Percentiles rank a stretch among this genome's conserved stretches.
Evolutionary conservation across 208 protist genomes (phyloP).

Genomic region (Crithidia mellificae): DNA sequence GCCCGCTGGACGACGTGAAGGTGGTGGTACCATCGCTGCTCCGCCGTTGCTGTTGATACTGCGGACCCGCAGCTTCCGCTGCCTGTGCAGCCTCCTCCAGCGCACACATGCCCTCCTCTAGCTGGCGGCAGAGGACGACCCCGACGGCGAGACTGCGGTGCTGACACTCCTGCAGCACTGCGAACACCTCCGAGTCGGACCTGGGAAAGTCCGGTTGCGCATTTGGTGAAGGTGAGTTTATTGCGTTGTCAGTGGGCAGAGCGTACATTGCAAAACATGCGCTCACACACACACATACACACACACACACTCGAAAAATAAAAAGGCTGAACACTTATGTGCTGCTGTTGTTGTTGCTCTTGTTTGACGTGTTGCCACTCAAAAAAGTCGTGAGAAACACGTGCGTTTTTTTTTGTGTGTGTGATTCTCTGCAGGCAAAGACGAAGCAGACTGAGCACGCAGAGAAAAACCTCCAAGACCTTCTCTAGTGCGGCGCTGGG

Average conservation of each 20-base stretch:
- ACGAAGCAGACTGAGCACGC: too few relatives aligned
- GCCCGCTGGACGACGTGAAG: not conserved
- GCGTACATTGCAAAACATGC: not conserved
- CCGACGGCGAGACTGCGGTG: conserved; percentile 12
- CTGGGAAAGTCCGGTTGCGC: not conserved
- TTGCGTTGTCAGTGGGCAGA: not conserved
- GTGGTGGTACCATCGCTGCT: not conserved
- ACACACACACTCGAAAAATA: not conserved
- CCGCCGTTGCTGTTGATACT: not conserved
- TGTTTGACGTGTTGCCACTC: too few relatives aligned
- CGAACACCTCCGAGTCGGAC: conserved; percentile 14
- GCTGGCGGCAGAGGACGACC: not conserved
- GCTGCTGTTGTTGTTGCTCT: too few relatives aligned
- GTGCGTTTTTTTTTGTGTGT: too few relatives aligned
- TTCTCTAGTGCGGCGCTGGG: too few relatives aligned
- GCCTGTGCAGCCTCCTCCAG: conserved; percentile 12
- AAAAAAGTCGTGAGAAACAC: too few relatives aligned
- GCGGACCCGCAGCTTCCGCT: not conserved
- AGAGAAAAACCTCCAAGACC: too few relatives aligned
- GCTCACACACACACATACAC: not conserved
- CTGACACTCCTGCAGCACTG: conserved; percentile 26
- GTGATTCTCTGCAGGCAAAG: too few relatives aligned
- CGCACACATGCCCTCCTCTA: conserved; percentile 18
- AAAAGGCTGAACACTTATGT: too few relatives aligned
- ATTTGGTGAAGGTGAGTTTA: not conserved